These are phyloP conservation scores for Solanum hybrid DNA, from an alignment of 305 asterid species.

Conservation along the genomic window DNA sequence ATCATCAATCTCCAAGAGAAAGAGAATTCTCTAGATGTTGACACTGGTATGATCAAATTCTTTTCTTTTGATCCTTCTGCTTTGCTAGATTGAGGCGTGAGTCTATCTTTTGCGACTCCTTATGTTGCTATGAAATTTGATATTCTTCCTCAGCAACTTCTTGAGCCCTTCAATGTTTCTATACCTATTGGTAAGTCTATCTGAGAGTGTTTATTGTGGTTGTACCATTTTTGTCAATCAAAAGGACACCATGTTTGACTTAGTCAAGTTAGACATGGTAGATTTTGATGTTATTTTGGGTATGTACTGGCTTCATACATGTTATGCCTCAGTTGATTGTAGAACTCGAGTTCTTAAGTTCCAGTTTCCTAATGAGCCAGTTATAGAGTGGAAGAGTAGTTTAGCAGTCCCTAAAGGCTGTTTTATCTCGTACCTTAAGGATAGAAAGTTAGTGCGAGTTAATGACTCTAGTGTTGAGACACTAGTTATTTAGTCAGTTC, in stretches of 20 bases:
- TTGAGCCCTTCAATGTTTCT: not conserved
- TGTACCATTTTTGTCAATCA: not conserved
- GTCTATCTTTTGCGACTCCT: not conserved
- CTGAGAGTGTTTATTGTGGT: not conserved
- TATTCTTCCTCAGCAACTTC: not conserved
- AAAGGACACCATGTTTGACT: not conserved
- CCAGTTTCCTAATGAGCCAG: not conserved
- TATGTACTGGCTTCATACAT: not conserved
- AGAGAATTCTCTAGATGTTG: not conserved
- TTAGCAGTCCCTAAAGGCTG: not conserved
- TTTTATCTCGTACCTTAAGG: not conserved
- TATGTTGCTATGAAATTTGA: not conserved
- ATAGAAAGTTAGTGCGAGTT: too few species aligned
- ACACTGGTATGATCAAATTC: not conserved
- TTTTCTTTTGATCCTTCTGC: not conserved
- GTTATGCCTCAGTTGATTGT: not conserved
- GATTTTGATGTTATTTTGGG: not conserved
- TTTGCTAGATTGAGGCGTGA: not conserved
- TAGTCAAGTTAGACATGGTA: not conserved
- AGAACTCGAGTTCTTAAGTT: too few species aligned
- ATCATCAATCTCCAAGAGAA: not conserved
- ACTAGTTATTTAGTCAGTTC: not conserved
- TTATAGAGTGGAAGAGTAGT: not conserved
- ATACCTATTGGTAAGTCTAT: not conserved
- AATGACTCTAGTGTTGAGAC: not conserved